Evolutionary conservation across 1,139 yeast genomes (phyloP).

Genomic region (Geotrichum siamense): DNA sequence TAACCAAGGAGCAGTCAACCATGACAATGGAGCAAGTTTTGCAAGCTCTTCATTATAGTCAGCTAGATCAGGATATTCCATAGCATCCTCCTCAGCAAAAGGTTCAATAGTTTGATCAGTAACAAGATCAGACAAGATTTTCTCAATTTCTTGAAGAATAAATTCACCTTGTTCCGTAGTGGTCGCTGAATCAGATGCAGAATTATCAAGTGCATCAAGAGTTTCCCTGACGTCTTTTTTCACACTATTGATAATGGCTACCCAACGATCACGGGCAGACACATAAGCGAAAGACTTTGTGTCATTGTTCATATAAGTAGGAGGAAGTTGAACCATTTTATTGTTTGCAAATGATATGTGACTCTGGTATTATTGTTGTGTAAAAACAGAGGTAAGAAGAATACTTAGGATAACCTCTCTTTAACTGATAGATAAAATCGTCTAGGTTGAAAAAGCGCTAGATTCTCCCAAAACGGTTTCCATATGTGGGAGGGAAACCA

Average conservation of each 20-base stretch:
- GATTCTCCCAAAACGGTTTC: too few species aligned
- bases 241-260: constrained; percentile 63
- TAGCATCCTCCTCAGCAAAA: constrained; percentile 23
- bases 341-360: background rate
- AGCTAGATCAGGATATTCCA: constrained; percentile 27
- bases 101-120: constrained; percentile 28
- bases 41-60: constrained; percentile 39
- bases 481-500: too few species aligned
- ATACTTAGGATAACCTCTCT: too few species aligned
- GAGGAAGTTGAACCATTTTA: constrained; percentile 6
- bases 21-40: constrained; percentile 42
- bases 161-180: constrained; percentile 30
- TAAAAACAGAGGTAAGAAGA: too few species aligned
- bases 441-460: too few species aligned
- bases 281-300: constrained; percentile 70
- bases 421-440: too few species aligned
- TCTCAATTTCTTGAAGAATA: constrained; percentile 35
- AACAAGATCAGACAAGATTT: constrained; percentile 31
- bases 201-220: constrained; percentile 21
- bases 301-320: constrained; percentile 52
- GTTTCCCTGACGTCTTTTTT: constrained; percentile 50
- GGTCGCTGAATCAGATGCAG: constrained; percentile 24
- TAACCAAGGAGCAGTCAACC: constrained; percentile 93
- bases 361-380: too few species aligned
- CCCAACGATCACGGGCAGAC: constrained; percentile 83